Percentiles rank a stretch among this genome's conserved stretches.
Evolutionary conservation across 176 grass and related monocot genomes (phyloP).

Genomic region (Oryza australiensis): DNA sequence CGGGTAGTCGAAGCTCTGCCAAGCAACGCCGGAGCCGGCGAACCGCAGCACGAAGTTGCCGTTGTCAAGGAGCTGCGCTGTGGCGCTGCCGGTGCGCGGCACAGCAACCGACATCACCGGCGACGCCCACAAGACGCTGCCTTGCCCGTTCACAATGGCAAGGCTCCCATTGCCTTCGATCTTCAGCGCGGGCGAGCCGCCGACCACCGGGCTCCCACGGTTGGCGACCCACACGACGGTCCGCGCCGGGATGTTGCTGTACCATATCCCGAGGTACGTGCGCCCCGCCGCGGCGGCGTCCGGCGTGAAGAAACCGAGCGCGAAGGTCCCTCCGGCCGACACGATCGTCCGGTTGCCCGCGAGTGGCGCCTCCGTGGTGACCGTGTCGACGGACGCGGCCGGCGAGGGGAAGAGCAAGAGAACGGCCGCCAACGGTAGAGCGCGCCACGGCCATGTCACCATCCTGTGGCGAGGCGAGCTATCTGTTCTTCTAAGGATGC

Average conservation of each 20-base stretch:
- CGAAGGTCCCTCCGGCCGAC: constrained; percentile 41
- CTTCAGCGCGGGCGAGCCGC: constrained; percentile 11
- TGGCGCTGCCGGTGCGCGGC: not conserved
- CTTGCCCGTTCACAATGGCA: not conserved
- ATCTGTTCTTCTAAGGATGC: no score
- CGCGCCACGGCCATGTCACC: not conserved
- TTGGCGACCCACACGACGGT: constrained; percentile 68
- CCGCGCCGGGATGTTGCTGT: constrained; percentile 24
- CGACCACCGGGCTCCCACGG: constrained; percentile 37
- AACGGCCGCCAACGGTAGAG: not conserved
- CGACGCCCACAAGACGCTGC: constrained; percentile 39
- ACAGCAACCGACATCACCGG: not conserved
- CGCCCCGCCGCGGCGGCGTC: not conserved
- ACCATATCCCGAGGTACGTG: constrained; percentile 67
- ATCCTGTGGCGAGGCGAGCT: not conserved
- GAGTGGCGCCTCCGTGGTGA: constrained; percentile 1
- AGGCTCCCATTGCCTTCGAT: constrained; percentile 44
- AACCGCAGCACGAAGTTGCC: constrained; percentile 62
- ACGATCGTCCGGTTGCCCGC: constrained; percentile 37
- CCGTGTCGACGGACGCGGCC: not conserved
- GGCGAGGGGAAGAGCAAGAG: not conserved
- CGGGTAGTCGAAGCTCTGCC: not conserved
- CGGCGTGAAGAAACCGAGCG: constrained; percentile 65
- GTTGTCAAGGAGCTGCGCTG: constrained; percentile 47
- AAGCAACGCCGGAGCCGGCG: not conserved